Evolutionary conservation across 768 basidiomycete genomes (phyloP).

Genomic region (Boletellus ananiceps): DNA sequence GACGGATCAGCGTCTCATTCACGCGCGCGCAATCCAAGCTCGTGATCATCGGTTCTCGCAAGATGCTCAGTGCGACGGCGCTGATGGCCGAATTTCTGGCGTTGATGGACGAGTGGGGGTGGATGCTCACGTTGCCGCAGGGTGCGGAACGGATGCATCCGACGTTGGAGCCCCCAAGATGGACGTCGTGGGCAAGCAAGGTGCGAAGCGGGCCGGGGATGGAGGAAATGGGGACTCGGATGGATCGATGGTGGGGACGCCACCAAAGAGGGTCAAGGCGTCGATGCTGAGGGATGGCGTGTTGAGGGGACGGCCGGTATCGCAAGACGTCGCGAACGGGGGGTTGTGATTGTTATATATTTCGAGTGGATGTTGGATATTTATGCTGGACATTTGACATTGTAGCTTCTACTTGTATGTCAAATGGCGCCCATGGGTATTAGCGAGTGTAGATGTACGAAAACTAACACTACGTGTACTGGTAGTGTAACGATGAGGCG

Average conservation of each 20-base stretch:
- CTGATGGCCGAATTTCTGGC: constrained; percentile 72
- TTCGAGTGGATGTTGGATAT: too few species aligned
- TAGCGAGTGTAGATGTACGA: too few species aligned
- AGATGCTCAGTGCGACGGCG: constrained; percentile 59
- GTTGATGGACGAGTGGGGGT: constrained; percentile 65
- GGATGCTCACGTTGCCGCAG: constrained; percentile 61
- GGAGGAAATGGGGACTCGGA: not conserved
- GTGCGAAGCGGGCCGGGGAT: constrained; percentile 12
- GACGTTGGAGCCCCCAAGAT: constrained; percentile 18
- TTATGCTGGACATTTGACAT: too few species aligned
- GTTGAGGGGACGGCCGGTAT: constrained; percentile 52
- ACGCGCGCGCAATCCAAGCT: constrained; percentile 90
- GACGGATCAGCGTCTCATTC: constrained; percentile 94
- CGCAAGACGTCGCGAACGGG: constrained; percentile 56
- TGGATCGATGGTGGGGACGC: constrained; percentile 9
- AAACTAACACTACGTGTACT: too few species aligned
- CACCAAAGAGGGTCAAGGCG: constrained; percentile 37
- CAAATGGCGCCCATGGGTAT: too few species aligned
- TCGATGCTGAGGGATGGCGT: constrained; percentile 43
- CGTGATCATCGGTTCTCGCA: constrained; percentile 83
- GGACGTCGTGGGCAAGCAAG: constrained; percentile 7
- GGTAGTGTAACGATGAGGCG: too few species aligned
- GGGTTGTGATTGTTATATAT: constrained; percentile 14
- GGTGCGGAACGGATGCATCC: constrained; percentile 53
- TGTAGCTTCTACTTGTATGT: too few species aligned